phyloP scores from a whole-genome alignment of 768 basidiomycete species.

The Galerina sulciceps region DNA sequence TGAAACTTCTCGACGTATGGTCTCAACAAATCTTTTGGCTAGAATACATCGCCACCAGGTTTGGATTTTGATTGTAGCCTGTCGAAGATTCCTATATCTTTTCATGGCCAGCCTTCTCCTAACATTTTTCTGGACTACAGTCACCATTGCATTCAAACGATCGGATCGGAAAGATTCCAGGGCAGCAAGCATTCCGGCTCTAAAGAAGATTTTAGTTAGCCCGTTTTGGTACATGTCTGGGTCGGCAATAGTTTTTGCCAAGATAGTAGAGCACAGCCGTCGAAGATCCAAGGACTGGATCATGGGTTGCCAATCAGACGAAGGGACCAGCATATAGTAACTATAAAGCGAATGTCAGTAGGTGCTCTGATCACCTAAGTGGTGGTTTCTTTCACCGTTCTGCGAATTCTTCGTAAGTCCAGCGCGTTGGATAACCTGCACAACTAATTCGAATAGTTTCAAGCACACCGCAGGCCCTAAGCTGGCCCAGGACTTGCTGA shows the following conservation, averaged over 20 bases:
- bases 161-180: constrained; percentile 90
- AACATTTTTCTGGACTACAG: constrained; percentile 98
- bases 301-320: constrained; percentile 84
- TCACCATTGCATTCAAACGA: constrained; percentile 88
- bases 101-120: constrained; percentile 84
- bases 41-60: constrained; percentile 92
- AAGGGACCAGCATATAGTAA: constrained; percentile 96
- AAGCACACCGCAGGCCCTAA: constrained; percentile 97
- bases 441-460: constrained; percentile 99
- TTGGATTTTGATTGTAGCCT: constrained; percentile 84
- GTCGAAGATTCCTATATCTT: constrained; percentile 72
- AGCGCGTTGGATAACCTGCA: constrained; percentile 96
- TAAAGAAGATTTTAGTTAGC: constrained; percentile 98
- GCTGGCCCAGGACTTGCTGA: constrained; percentile 92
- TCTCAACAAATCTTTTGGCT: constrained; percentile 72
- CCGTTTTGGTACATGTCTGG: constrained; percentile 97
- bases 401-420: constrained; percentile 99
- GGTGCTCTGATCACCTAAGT: not conserved
- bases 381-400: constrained; percentile 74
- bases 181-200: constrained; percentile 97
- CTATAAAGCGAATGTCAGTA: constrained; percentile 41
- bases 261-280: constrained; percentile 80
- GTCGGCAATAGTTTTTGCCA: constrained; percentile 87
- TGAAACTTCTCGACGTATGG: constrained; percentile 72
- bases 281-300: constrained; percentile 82